These are phyloP conservation scores for Ogataea methylovora DNA, from an alignment of 805 yeast genomes.

Conservation along the genomic window DNA sequence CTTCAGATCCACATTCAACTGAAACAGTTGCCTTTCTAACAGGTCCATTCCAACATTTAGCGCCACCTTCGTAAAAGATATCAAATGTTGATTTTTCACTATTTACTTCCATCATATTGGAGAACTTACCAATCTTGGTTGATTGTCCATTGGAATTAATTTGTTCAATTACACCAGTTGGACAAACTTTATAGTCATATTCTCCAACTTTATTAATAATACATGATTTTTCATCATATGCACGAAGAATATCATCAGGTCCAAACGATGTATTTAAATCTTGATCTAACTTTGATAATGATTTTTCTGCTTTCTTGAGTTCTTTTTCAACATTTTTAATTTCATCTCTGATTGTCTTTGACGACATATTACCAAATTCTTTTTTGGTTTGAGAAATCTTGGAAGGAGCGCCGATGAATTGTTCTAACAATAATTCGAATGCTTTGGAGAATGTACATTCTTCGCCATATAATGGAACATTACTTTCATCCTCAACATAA, in stretches of 20 bases:
- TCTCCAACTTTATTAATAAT: slow-evolving; percentile 51
- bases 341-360: background rate
- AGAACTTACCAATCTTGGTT: slow-evolving; percentile 43
- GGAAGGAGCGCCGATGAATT: slow-evolving; percentile 15
- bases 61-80: slow-evolving; percentile 49
- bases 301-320: slow-evolving; percentile 18
- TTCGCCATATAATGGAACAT: background rate
- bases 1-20: slow-evolving; percentile 58
- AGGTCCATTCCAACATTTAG: slow-evolving; percentile 94
- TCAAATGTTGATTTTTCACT: slow-evolving; percentile 8
- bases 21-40: slow-evolving; percentile 58
- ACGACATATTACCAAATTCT: background rate
- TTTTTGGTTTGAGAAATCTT: background rate
- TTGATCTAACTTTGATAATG: slow-evolving; percentile 7
- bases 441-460: background rate
- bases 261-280: slow-evolving; percentile 35
- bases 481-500: background rate
- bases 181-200: slow-evolving; percentile 59
- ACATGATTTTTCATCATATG: slow-evolving; percentile 33
- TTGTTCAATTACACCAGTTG: slow-evolving; percentile 52
- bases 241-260: slow-evolving; percentile 55
- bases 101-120: slow-evolving; percentile 2
- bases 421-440: slow-evolving; percentile 8
- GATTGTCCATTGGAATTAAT: slow-evolving; percentile 35
- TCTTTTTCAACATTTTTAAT: background rate